A percentile compares a stretch with the other conserved stretches of the same genome.
Conservation (phyloP, 768 basidiomycete species). For the Macrolepiota albuminosa region DNA sequence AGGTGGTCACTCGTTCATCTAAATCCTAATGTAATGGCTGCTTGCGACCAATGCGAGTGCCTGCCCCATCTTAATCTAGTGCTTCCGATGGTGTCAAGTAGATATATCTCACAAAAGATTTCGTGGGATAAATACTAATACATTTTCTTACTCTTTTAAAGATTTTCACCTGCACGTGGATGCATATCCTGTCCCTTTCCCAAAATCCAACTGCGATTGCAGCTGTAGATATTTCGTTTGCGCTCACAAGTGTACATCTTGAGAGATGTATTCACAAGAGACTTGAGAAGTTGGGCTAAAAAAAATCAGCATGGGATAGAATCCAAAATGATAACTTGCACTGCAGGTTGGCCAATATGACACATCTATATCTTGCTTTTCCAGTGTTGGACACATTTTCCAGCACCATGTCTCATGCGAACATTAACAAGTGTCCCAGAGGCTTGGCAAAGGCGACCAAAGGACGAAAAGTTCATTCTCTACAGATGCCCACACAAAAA, state of each 20-base stretch:
- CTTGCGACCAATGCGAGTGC: not conserved
- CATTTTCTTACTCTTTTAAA: not conserved
- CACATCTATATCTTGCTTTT: no score
- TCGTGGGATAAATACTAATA: not conserved
- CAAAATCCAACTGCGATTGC: not conserved
- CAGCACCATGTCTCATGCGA: not conserved
- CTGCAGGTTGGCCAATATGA: no score
- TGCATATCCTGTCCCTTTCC: not conserved
- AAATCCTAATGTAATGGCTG: not conserved
- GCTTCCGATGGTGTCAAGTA: no score
- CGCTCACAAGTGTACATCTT: not conserved
- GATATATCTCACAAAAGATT: not conserved
- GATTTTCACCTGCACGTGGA: not conserved
- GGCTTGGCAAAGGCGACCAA: not conserved
- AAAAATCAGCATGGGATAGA: not conserved
- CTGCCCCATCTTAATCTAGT: not conserved
- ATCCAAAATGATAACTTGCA: not conserved
- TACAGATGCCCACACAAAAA: not conserved
- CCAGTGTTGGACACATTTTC: no score
- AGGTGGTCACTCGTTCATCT: not conserved
- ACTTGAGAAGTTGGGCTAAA: no score
- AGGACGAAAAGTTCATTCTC: not conserved
- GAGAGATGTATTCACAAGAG: no score
- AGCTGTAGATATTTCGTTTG: not conserved
- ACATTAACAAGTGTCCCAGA: not conserved